Conservation (phyloP, 2,329 filamentous ascomycete species). For the Cercospora canescens region DNA sequence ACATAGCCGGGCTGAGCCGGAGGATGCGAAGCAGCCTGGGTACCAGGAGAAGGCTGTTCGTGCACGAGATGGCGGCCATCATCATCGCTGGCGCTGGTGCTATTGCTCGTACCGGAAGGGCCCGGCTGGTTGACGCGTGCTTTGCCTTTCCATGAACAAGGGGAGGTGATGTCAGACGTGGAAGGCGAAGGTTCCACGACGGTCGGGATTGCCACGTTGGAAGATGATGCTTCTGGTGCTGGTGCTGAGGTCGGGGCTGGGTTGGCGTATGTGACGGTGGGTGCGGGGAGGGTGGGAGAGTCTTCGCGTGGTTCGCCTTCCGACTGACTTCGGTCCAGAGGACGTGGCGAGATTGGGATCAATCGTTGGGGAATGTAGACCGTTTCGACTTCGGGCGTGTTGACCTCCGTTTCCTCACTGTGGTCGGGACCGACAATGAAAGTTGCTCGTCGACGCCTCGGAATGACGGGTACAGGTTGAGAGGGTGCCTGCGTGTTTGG, state of each 20-base stretch:
- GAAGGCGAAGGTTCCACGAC: background rate
- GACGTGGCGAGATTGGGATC: background rate
- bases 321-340: background rate
- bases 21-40: background rate
- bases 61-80: background rate
- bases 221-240: background rate
- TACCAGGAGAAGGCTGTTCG: background rate
- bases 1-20: background rate
- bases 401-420: background rate
- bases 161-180: background rate
- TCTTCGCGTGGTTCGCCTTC: background rate
- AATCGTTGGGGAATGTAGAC: background rate
- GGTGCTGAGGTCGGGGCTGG: background rate
- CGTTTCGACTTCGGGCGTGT: background rate
- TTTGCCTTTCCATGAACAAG: background rate
- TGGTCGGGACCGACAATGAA: background rate
- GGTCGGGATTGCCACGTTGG: background rate
- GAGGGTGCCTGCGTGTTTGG: background rate
- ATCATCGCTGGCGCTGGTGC: background rate
- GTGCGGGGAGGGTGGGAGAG: background rate
- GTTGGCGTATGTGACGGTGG: background rate
- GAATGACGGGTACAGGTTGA: background rate
- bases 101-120: background rate
- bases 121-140: background rate
- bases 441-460: background rate